phyloP scores from a whole-genome alignment of 192 early-diverging fungal species.

The Podila epicladia region DNA sequence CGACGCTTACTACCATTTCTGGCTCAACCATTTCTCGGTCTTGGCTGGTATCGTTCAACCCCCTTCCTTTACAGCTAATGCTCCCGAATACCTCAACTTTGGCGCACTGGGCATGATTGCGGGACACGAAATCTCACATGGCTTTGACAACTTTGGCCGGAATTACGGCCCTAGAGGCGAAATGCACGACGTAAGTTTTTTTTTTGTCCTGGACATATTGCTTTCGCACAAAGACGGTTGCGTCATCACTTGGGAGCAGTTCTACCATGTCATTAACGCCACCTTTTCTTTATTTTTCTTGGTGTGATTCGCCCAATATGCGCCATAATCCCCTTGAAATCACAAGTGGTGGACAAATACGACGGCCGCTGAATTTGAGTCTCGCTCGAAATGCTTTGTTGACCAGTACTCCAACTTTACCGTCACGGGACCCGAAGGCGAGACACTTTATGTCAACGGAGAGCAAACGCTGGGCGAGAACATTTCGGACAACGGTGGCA shows the following conservation, averaged over 20 bases:
- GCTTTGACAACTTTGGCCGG: conserved; percentile 68
- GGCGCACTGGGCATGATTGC: conserved; percentile 67
- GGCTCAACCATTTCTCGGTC: no score
- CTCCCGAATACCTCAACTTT: conserved; percentile 64
- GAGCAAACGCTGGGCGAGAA: conserved; percentile 65
- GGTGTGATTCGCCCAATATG: no score
- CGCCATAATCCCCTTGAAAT: neutral
- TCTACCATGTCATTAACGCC: no score
- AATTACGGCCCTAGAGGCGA: conserved; percentile 60
- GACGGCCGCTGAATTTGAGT: conserved; percentile 56
- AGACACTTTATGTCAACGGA: conserved; percentile 53
- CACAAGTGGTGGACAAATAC: conserved; percentile 70
- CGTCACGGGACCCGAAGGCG: conserved; percentile 38
- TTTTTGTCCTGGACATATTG: neutral
- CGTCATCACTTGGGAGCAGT: no score
- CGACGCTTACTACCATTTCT: no score
- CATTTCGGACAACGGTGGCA: conserved; percentile 70
- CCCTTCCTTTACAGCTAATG: conserved; percentile 40
- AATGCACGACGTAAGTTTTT: conserved; percentile 19
- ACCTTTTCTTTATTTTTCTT: no score
- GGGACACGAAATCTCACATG: conserved; percentile 76
- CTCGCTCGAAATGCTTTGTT: conserved; percentile 64
- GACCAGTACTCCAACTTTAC: conserved; percentile 64
- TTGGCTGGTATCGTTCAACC: conserved; percentile 53
- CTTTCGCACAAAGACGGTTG: no score